A percentile compares a stretch with the other conserved stretches of the same genome.
phyloP scores from a whole-genome alignment of 768 basidiomycete species.

The Rhodocollybia butyracea region DNA sequence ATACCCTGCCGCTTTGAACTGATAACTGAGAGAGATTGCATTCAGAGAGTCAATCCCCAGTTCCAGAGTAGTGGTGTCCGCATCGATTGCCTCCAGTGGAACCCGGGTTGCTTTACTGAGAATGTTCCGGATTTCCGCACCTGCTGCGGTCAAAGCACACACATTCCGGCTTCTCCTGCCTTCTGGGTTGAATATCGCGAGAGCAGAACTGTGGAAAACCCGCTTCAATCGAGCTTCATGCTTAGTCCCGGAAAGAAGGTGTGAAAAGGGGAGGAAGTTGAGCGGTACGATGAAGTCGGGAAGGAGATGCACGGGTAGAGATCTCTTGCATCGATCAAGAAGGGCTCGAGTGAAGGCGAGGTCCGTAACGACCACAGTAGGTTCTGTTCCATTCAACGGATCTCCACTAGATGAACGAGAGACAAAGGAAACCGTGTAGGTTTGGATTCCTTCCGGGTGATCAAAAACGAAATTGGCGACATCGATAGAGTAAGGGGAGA shows the following conservation, averaged over 20 bases:
- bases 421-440: constrained; percentile 4
- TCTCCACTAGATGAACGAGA: constrained; percentile 1
- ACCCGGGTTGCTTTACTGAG: constrained; percentile 5
- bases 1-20: constrained; percentile 2
- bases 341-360: neutral
- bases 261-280: neutral
- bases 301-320: neutral
- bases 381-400: neutral
- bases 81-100: neutral
- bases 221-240: constrained; percentile 3
- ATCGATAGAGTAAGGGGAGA: neutral
- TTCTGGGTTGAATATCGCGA: neutral
- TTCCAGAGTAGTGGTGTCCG: constrained; percentile 4
- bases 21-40: constrained; percentile 6
- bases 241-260: neutral
- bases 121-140: constrained; percentile 1
- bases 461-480: neutral
- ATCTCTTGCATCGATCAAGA: neutral
- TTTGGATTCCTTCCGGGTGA: neutral
- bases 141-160: neutral
- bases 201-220: neutral
- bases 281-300: constrained; percentile 8
- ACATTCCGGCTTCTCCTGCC: neutral
- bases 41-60: constrained; percentile 7
- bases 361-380: neutral